These are phyloP conservation scores for Cochlearia excelsa DNA, from an alignment of 345 rosid genomes.

Conservation along the genomic window DNA sequence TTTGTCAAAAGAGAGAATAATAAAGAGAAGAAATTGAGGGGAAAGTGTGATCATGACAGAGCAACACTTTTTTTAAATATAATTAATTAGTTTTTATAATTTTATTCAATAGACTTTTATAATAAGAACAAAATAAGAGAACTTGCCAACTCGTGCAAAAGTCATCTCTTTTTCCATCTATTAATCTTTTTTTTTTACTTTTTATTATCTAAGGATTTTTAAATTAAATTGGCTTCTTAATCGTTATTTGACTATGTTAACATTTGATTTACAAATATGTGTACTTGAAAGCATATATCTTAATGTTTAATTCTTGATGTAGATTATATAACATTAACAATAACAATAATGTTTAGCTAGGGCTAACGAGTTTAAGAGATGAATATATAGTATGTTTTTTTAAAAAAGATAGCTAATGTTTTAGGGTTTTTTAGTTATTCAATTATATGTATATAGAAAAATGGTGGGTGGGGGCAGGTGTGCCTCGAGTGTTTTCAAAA, in stretches of 20 bases:
- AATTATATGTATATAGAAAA: constrained; percentile 8
- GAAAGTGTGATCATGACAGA: constrained; percentile 37
- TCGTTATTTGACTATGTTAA: too few relatives aligned
- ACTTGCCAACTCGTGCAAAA: constrained; percentile 38
- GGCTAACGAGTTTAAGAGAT: too few relatives aligned
- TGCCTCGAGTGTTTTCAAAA: constrained; percentile 33
- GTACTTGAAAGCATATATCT: too few relatives aligned
- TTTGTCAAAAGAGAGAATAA: constrained; percentile 32
- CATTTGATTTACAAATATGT: too few relatives aligned
- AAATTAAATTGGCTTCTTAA: neutral
- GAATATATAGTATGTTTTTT: too few relatives aligned
- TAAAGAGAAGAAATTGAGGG: constrained; percentile 34
- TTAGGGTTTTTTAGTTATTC: too few relatives aligned
- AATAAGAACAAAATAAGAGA: constrained; percentile 24
- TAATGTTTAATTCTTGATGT: too few relatives aligned
- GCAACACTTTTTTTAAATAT: constrained; percentile 25
- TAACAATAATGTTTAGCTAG: too few relatives aligned
- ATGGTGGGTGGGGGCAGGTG: constrained; percentile 41
- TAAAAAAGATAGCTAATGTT: too few relatives aligned
- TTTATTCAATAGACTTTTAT: constrained; percentile 6
- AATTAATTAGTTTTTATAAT: neutral
- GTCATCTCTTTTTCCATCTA: constrained; percentile 32
- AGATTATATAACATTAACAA: too few relatives aligned
- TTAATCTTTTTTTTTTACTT: constrained; percentile 26
- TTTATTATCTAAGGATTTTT: constrained; percentile 19